Percentiles rank a stretch among this genome's conserved stretches.
Conservation (phyloP, 2,329 filamentous ascomycete genomes). For the Fusarium chlamydosporum region DNA sequence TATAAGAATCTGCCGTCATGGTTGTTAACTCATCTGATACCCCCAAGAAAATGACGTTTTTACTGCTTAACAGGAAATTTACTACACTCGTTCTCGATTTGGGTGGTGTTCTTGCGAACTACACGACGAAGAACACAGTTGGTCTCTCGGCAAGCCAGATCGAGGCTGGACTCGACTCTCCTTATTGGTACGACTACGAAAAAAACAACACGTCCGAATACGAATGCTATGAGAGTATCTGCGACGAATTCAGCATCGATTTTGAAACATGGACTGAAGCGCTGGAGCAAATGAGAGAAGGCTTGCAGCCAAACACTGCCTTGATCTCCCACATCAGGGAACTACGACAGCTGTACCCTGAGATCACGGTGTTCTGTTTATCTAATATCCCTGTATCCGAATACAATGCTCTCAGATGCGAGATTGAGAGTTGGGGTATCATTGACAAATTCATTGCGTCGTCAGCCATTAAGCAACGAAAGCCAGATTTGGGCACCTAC, state of each 20-base stretch:
- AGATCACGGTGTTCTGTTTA: background rate
- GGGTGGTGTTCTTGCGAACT: conserved; percentile 1
- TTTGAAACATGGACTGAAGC: background rate
- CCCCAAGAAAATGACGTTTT: too few species aligned
- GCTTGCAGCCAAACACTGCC: background rate
- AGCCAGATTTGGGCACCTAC: conserved; percentile 10
- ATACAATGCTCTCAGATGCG: background rate
- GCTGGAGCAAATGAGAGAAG: conserved; percentile 6
- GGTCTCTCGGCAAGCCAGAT: background rate
- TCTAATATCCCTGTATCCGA: conserved; percentile 20
- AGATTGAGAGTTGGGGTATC: conserved; percentile 14
- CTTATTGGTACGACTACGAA: conserved; percentile 15
- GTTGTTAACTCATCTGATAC: too few species aligned
- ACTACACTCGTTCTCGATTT: conserved; percentile 6
- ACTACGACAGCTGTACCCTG: background rate
- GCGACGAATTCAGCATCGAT: background rate
- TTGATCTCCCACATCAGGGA: conserved; percentile 3
- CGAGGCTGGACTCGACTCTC: background rate
- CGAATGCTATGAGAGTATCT: background rate
- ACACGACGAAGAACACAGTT: background rate
- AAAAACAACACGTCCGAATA: background rate
- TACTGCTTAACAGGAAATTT: background rate
- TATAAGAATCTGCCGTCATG: too few species aligned
- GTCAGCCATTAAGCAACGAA: background rate
- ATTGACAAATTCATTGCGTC: conserved; percentile 8